These are phyloP conservation scores for Talaromyces sp. DNA, from an alignment of 2,329 filamentous ascomycete genomes.

Conservation along the genomic window DNA sequence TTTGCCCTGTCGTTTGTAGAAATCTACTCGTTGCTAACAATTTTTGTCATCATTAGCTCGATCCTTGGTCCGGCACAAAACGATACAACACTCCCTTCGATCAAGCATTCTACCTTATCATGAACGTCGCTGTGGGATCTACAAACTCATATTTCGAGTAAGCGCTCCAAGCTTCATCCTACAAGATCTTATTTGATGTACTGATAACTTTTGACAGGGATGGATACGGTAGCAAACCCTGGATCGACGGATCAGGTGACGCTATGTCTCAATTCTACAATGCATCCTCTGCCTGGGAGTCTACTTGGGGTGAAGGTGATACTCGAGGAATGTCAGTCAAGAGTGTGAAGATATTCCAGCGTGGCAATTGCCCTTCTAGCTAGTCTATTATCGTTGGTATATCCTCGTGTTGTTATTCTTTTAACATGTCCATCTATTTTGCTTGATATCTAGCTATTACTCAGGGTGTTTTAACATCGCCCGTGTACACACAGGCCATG, in stretches of 20 bases:
- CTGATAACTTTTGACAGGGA: slow-evolving; percentile 6
- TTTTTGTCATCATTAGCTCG: not conserved
- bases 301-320: slow-evolving; percentile 13
- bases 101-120: slow-evolving; percentile 15
- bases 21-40: not conserved
- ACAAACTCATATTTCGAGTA: slow-evolving; percentile 14
- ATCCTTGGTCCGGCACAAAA: slow-evolving; percentile 15
- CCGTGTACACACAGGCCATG: not conserved
- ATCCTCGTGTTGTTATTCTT: not conserved
- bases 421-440: not conserved
- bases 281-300: slow-evolving; percentile 13
- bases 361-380: slow-evolving; percentile 7
- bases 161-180: not conserved
- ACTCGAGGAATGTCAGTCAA: slow-evolving; percentile 13
- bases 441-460: not conserved
- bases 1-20: not conserved
- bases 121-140: slow-evolving; percentile 13
- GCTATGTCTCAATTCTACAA: slow-evolving; percentile 17
- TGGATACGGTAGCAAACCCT: slow-evolving; percentile 15
- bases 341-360: slow-evolving; percentile 15
- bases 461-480: not conserved
- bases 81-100: slow-evolving; percentile 17
- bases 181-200: not conserved
- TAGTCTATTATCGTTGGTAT: not conserved
- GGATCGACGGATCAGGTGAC: slow-evolving; percentile 8